A percentile compares a stretch with the other conserved stretches of the same genome.
Conservation (phyloP, 2,329 filamentous ascomycete genomes). For the Arthroderma sp. region DNA sequence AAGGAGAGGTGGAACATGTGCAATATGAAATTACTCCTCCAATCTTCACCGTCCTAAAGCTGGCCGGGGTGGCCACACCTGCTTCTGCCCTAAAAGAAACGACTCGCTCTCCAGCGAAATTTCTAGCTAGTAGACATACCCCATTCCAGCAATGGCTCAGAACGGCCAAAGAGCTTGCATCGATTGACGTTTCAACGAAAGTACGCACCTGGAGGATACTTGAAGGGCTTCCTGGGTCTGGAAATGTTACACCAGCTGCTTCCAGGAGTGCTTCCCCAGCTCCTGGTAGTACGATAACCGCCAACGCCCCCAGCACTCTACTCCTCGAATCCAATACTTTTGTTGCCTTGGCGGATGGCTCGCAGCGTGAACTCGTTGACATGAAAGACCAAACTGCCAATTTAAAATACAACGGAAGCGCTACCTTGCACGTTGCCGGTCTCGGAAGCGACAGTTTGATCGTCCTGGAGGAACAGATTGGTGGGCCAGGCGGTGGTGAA, state of each 20-base stretch:
- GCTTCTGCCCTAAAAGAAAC: constrained; percentile 48
- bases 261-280: constrained; percentile 32
- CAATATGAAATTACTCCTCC: constrained; percentile 75
- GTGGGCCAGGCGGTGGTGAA: constrained; percentile 39
- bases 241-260: constrained; percentile 30
- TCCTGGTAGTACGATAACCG: constrained; percentile 28
- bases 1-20: constrained; percentile 51
- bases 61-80: constrained; percentile 47
- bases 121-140: constrained; percentile 59
- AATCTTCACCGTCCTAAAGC: constrained; percentile 69
- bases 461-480: constrained; percentile 68
- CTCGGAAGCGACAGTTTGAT: constrained; percentile 62
- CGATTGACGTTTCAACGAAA: constrained; percentile 56
- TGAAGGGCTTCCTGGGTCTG: constrained; percentile 31
- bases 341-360: constrained; percentile 46
- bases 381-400: constrained; percentile 59
- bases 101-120: constrained; percentile 47
- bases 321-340: constrained; percentile 53
- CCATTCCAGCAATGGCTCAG: constrained; percentile 63
- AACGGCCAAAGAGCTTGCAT: constrained; percentile 54
- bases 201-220: constrained; percentile 62
- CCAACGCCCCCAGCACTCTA: constrained; percentile 35
- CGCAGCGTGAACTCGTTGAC: constrained; percentile 51
- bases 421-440: constrained; percentile 51
- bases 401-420: constrained; percentile 61